Evolutionary conservation across 2,329 filamentous ascomycete species (phyloP).

Genomic region (Cadophora gregata): DNA sequence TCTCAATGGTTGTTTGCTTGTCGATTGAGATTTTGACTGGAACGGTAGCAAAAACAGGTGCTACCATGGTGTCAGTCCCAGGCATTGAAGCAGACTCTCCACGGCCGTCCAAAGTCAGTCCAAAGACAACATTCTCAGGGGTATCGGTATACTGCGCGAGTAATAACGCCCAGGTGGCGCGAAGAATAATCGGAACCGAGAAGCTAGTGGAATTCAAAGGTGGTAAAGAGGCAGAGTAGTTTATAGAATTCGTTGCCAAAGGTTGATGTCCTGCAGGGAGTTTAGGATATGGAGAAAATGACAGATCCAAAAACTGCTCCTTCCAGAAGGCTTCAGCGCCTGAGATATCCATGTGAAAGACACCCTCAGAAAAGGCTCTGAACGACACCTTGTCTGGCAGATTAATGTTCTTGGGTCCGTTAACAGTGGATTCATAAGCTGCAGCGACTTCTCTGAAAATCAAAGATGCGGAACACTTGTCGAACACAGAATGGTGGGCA

Average conservation of each 20-base stretch:
- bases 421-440: neutral
- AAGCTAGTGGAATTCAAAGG: neutral
- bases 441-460: conserved; percentile 6
- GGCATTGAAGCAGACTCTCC: conserved; percentile 44
- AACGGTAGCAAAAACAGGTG: conserved; percentile 49
- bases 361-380: neutral
- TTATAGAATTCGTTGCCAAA: neutral
- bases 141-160: conserved; percentile 12
- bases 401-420: neutral
- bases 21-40: conserved; percentile 49
- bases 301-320: neutral
- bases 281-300: conserved; percentile 9
- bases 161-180: conserved; percentile 15
- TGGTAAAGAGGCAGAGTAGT: neutral
- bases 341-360: conserved; percentile 11
- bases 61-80: conserved; percentile 44
- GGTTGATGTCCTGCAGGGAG: conserved; percentile 4
- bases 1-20: conserved; percentile 40
- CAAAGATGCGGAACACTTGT: conserved; percentile 19
- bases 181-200: conserved; percentile 10
- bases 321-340: conserved; percentile 1
- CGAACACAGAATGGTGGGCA: conserved; percentile 31
- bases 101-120: conserved; percentile 50
- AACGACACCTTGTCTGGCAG: neutral
- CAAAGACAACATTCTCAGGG: conserved; percentile 42